Conservation (phyloP, 768 basidiomycete genomes). For the Panaeolus papilionaceus region DNA sequence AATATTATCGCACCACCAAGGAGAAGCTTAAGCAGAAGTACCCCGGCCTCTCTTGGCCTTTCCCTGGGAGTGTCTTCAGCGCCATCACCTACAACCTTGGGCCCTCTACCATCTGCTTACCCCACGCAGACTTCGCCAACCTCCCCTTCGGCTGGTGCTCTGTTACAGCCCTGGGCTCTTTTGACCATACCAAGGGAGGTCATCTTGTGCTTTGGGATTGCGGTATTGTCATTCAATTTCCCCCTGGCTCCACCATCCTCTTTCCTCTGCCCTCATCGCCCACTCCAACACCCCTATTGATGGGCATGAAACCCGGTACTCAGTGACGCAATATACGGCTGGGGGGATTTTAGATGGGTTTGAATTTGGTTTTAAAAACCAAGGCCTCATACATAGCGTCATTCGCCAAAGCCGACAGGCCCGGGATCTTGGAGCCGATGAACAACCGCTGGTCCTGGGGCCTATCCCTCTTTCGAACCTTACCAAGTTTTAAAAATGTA, state of each 20-base stretch:
- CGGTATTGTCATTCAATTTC: not conserved
- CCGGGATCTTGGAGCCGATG: no score
- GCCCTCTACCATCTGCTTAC: not conserved
- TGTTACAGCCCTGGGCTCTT: not conserved
- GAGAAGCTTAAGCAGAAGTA: no score
- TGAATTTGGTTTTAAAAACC: conserved; percentile 5
- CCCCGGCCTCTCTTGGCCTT: no score
- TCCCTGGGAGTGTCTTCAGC: no score
- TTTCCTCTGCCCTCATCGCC: not conserved
- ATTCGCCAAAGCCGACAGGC: no score
- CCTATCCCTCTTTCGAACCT: no score
- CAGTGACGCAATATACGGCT: conserved; percentile 8
- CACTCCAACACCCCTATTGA: not conserved
- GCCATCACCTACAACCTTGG: conserved; percentile 13
- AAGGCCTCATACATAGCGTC: not conserved
- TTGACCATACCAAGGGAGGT: not conserved
- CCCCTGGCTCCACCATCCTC: not conserved
- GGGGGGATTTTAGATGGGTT: conserved; percentile 14
- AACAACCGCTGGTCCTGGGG: no score
- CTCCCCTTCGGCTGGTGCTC: not conserved
- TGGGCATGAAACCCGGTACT: not conserved
- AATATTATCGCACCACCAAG: no score
- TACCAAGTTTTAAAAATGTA: no score
- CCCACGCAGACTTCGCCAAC: not conserved
- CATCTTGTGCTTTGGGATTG: conserved; percentile 9